These are phyloP conservation scores for Chlorella sp. DNA, from an alignment of 139 green algal genomes.

Conservation along the genomic window DNA sequence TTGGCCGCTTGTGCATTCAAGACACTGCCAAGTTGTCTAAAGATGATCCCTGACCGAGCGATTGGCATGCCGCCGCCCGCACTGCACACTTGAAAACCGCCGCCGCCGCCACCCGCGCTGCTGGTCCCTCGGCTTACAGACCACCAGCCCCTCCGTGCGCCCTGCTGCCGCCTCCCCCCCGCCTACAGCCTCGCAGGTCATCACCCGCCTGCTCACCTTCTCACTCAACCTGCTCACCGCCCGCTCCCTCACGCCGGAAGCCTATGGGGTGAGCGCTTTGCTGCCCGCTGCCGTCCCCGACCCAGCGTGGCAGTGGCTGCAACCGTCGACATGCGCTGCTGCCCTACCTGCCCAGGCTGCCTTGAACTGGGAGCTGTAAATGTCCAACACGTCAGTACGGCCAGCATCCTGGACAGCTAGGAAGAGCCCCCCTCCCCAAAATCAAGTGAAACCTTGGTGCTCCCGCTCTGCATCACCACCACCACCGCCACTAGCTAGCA, in stretches of 20 bases:
- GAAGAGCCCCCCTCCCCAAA: too few relatives aligned
- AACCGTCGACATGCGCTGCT: not conserved
- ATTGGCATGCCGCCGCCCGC: too few relatives aligned
- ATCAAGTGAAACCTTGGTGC: not conserved
- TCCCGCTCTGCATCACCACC: not conserved
- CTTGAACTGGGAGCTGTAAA: too few relatives aligned
- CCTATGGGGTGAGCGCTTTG: constrained; percentile 76
- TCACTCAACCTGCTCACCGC: constrained; percentile 82
- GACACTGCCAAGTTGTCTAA: too few relatives aligned
- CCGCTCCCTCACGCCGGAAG: constrained; percentile 74
- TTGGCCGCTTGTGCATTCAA: too few relatives aligned
- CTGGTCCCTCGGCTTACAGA: not conserved
- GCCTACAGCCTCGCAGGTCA: constrained; percentile 83
- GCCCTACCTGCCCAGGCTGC: too few relatives aligned
- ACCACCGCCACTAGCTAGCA: not conserved
- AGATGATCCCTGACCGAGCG: too few relatives aligned
- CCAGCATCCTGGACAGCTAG: too few relatives aligned
- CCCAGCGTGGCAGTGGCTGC: too few relatives aligned
- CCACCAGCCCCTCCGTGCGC: not conserved
- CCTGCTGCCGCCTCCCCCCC: not conserved
- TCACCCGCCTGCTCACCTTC: constrained; percentile 83
- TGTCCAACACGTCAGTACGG: too few relatives aligned
- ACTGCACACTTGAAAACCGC: too few relatives aligned
- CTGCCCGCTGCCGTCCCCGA: not conserved
- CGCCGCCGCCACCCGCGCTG: not conserved